Conservation (phyloP, 371 early-diverging fungal genomes). For the Actinomortierella ambigua region DNA sequence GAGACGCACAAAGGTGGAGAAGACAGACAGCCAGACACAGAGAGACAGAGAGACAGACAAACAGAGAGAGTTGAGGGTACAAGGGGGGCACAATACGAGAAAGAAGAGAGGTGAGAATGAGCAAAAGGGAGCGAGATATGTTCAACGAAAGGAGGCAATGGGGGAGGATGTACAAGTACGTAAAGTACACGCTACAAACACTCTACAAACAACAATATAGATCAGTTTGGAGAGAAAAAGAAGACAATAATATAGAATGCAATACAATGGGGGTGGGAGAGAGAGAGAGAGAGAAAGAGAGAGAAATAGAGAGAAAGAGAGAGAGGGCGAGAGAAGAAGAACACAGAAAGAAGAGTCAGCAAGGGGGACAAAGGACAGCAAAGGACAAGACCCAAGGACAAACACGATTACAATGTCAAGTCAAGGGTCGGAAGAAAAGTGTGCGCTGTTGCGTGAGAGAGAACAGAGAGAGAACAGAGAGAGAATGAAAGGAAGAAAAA, state of each 20-base stretch:
- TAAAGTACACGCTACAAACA: neutral
- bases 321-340: neutral
- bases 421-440: neutral
- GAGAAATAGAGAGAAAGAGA: neutral
- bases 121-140: neutral
- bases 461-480: neutral
- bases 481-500: neutral
- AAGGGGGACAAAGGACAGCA: too few relatives aligned
- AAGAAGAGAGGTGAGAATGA: neutral
- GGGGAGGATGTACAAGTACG: too few relatives aligned
- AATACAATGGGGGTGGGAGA: too few relatives aligned
- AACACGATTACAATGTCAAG: too few relatives aligned
- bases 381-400: too few relatives aligned
- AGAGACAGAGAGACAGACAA: neutral
- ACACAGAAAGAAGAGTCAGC: neutral
- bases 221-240: too few relatives aligned
- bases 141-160: neutral
- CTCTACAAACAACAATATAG: too few relatives aligned
- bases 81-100: neutral
- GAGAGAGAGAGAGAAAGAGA: conserved; percentile 3
- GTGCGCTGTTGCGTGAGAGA: neutral
- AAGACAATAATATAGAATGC: too few relatives aligned
- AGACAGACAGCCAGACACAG: too few relatives aligned
- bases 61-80: neutral
- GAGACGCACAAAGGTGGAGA: too few relatives aligned